These are phyloP conservation scores for Setomelanomma holmii DNA, from an alignment of 2,329 filamentous ascomycete genomes.

Conservation along the genomic window DNA sequence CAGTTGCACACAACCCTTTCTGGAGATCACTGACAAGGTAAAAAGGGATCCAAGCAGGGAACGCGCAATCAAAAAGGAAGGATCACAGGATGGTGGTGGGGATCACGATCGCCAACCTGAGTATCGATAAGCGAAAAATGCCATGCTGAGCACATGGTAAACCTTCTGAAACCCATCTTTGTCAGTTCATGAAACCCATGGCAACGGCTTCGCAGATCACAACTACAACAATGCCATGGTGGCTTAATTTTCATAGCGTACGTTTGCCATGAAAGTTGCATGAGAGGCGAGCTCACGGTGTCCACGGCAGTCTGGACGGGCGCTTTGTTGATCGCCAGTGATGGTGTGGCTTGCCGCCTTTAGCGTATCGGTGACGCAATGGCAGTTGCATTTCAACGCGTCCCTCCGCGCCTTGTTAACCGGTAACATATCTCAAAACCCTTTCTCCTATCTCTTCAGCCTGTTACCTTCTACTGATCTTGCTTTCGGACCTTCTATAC, in stretches of 20 bases:
- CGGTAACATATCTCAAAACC: conserved; percentile 10
- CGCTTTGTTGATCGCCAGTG: conserved; percentile 5
- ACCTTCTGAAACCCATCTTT: conserved; percentile 1
- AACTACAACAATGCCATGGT: background rate
- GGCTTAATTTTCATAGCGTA: background rate
- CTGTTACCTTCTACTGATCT: background rate
- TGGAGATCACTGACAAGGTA: background rate
- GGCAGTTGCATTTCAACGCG: background rate
- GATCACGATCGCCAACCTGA: conserved; percentile 12
- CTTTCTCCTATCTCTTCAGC: background rate
- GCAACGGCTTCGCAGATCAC: background rate
- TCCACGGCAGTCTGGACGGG: background rate
- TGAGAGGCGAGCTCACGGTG: background rate
- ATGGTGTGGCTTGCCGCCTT: conserved; percentile 20
- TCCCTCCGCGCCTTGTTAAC: conserved; percentile 3
- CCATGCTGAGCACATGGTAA: conserved; percentile 14
- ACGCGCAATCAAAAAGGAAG: background rate
- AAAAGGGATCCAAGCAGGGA: conserved; percentile 5
- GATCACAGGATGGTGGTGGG: background rate
- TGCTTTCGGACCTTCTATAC: conserved; percentile 4
- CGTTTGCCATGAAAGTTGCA: background rate
- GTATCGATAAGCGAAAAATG: conserved; percentile 22
- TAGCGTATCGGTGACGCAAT: conserved; percentile 30
- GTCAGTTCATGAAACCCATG: background rate
- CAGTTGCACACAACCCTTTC: background rate